Evolutionary conservation across 441 rosid genomes (phyloP), one percentile per base, ranked within the genome.

Genomic region (Syzygium malaccense): DNA sequence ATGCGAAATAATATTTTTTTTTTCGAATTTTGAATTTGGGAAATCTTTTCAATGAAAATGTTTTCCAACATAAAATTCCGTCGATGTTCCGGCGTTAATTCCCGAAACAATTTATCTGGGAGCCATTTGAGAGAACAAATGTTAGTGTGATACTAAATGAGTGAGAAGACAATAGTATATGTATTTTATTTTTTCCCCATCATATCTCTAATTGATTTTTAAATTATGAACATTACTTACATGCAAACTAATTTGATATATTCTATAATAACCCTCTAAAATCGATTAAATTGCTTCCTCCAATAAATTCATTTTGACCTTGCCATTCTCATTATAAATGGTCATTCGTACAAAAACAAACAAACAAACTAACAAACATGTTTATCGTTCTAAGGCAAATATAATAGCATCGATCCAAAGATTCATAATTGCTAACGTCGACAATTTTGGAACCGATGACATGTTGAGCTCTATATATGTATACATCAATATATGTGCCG

Each of bases 71-170:
- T 64, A 30, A 64, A 7, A 30, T n/a, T 7, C 14, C 14, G 0
- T 64, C 6, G 0, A 19, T 19, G 23, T 33, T 30, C 1, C 1
- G 0, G 4, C 0, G 0, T 17, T 30, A 30, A 64, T 17, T 64
- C 12, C 33, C 37, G 9, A 15, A 30, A 8, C 41, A 64, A 64
- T 64, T 64, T 64, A 7, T 64, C 1, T 15, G 0, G 57, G 25
- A 64, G 41, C 32, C 33, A 30, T 64, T 64, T 30, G 1, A 30
- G 75, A 8, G 23, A 1, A 30, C 19, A 64, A 30, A 64, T 64
- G 19, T n/a, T 1, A 2, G 32, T 64, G 32, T 14, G 3, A 23
- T 15, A 30, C 41, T 4, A 64, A 1, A 1, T 64, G 45, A 41
- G 45, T 41, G 45, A 41, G 45, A 41, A 7, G 48, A 45, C 48